Percentiles rank a stretch among this genome's conserved stretches.
Evolutionary conservation across 352 stramenopile species (phyloP).

Genomic region (Peronospora tabacina): DNA sequence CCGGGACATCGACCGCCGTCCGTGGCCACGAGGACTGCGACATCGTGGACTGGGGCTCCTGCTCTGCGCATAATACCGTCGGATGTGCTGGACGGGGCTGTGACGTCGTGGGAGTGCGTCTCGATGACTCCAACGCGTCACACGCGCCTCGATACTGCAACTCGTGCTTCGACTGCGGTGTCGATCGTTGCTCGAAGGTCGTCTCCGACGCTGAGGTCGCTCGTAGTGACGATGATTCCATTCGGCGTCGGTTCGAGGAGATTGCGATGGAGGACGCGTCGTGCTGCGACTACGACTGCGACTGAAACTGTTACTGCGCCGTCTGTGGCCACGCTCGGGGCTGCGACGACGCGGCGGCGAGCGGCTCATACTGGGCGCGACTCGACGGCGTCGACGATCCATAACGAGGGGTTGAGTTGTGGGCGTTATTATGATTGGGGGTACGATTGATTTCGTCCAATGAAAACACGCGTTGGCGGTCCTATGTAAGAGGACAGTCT

Average conservation of each 20-base stretch:
- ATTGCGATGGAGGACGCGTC: background rate
- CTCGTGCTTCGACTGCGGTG: slow-evolving; percentile 17
- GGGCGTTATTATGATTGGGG: no score
- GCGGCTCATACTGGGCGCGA: slow-evolving; percentile 23
- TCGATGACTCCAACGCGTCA: slow-evolving; percentile 8
- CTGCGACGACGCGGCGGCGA: slow-evolving; percentile 21
- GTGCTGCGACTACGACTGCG: slow-evolving; percentile 15
- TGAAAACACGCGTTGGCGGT: background rate
- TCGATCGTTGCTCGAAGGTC: background rate
- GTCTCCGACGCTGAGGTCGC: slow-evolving; percentile 2
- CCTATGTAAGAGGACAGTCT: background rate
- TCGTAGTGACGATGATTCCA: slow-evolving; percentile 3
- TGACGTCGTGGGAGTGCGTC: slow-evolving; percentile 1
- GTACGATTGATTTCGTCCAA: slow-evolving; percentile 9
- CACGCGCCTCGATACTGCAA: slow-evolving; percentile 8
- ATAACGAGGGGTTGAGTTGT: no score
- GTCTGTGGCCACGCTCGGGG: slow-evolving; percentile 9
- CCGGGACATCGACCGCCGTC: slow-evolving; percentile 1
- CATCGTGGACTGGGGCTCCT: slow-evolving; percentile 3
- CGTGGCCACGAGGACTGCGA: slow-evolving; percentile 2
- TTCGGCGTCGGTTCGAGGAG: background rate
- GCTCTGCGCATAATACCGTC: background rate
- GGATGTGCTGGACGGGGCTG: slow-evolving; percentile 3
- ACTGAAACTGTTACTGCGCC: slow-evolving; percentile 18
- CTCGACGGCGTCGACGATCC: slow-evolving; percentile 15